These are phyloP conservation scores for Dovyalis caffra DNA, from an alignment of 345 rosid genomes.

Conservation along the genomic window DNA sequence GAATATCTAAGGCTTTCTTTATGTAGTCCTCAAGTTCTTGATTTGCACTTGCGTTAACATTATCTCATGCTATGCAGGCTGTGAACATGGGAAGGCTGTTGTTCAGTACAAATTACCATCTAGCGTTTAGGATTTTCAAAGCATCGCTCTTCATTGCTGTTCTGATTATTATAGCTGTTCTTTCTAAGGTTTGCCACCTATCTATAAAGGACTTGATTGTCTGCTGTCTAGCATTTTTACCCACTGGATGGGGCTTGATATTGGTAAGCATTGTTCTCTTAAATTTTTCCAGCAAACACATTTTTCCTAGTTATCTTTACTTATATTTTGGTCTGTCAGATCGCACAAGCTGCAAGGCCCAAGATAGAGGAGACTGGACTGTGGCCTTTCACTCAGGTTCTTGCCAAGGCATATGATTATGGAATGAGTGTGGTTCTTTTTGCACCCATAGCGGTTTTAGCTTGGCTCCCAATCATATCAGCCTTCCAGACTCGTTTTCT, in stretches of 20 bases:
- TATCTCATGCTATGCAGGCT: conserved; percentile 50
- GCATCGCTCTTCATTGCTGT: conserved; percentile 79
- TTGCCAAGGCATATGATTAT: conserved; percentile 81
- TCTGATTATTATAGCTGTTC: conserved; percentile 55
- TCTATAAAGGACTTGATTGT: conserved; percentile 70
- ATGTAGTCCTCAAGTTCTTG: too few species aligned
- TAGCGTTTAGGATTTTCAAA: conserved; percentile 73
- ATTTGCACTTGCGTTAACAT: background rate
- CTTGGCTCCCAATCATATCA: conserved; percentile 88
- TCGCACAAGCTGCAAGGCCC: conserved; percentile 88
- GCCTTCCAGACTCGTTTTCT: conserved; percentile 90
- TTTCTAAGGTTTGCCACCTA: conserved; percentile 65
- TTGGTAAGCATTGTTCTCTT: conserved; percentile 65
- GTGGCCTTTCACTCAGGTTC: conserved; percentile 76
- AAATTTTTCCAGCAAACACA: too few species aligned
- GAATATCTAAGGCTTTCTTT: too few species aligned
- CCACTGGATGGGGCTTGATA: conserved; percentile 95
- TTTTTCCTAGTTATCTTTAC: background rate
- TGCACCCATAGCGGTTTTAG: conserved; percentile 79
- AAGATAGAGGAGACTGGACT: conserved; percentile 62
- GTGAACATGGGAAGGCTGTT: conserved; percentile 81
- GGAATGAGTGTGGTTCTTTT: conserved; percentile 89
- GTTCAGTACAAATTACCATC: conserved; percentile 71
- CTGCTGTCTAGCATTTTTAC: conserved; percentile 86
- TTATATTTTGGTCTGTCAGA: conserved; percentile 35